These are phyloP conservation scores for Mycena crocata DNA, from an alignment of 768 basidiomycete genomes.

Conservation along the genomic window DNA sequence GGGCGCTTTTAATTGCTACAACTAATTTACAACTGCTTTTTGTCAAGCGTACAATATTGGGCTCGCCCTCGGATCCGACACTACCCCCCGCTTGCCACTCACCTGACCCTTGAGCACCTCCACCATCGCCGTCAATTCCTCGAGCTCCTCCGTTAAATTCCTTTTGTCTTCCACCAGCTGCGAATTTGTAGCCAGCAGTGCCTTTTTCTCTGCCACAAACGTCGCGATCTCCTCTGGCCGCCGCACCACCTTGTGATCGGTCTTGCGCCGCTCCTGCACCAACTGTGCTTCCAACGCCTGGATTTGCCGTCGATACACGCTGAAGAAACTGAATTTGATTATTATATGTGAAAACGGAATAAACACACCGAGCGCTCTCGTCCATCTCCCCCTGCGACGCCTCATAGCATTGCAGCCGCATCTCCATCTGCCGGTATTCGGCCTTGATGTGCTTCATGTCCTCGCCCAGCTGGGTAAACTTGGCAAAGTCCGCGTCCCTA, in stretches of 20 bases:
- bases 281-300: slow-evolving; percentile 72
- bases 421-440: slow-evolving; percentile 73
- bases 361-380: slow-evolving; percentile 66
- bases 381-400: slow-evolving; percentile 65
- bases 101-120: slow-evolving; percentile 72
- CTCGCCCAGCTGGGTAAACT: slow-evolving; percentile 72
- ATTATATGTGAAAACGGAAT: not conserved
- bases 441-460: slow-evolving; percentile 67
- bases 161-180: slow-evolving; percentile 70
- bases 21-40: slow-evolving; percentile 1
- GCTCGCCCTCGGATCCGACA: slow-evolving; percentile 62
- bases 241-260: slow-evolving; percentile 46
- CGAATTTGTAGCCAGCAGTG: slow-evolving; percentile 61
- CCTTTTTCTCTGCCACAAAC: slow-evolving; percentile 59
- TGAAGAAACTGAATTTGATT: slow-evolving; percentile 39
- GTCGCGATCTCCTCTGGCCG: slow-evolving; percentile 55
- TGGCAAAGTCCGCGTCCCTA: slow-evolving; percentile 83
- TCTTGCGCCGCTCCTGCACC: slow-evolving; percentile 56
- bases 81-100: slow-evolving; percentile 54
- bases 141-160: slow-evolving; percentile 63
- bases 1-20: too few relatives aligned
- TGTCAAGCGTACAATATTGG: slow-evolving; percentile 43
- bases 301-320: slow-evolving; percentile 69
- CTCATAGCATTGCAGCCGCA: slow-evolving; percentile 70
- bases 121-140: slow-evolving; percentile 79